A percentile compares a stretch with the other conserved stretches of the same genome.
Conservation (phyloP, 306 rosid species). For the Dalbergia cochinchinensis region DNA sequence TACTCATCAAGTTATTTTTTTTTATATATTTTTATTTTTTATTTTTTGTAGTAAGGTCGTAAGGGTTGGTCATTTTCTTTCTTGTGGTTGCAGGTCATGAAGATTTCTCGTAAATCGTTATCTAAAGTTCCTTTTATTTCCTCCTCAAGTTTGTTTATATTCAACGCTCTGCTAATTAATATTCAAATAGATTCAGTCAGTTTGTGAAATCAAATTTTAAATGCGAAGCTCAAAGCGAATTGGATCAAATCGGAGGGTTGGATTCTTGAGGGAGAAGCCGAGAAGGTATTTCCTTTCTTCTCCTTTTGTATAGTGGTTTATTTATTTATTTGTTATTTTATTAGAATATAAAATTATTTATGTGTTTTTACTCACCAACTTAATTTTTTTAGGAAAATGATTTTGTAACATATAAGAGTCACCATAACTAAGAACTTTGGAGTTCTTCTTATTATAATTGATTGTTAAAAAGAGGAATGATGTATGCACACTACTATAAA, state of each 20-base stretch:
- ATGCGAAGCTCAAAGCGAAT: conserved; percentile 17
- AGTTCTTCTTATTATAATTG: too few species aligned
- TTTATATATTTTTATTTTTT: too few species aligned
- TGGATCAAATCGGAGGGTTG: conserved; percentile 7
- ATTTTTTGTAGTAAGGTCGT: not conserved
- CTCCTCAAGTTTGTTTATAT: not conserved
- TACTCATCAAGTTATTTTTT: not conserved
- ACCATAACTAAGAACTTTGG: too few species aligned
- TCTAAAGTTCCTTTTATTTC: conserved; percentile 15
- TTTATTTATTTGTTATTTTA: conserved; percentile 16
- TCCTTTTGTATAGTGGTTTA: conserved; percentile 26
- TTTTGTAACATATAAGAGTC: too few species aligned
- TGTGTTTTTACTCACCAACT: not conserved
- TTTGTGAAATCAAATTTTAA: not conserved
- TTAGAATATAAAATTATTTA: not conserved
- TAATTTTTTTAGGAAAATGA: too few species aligned
- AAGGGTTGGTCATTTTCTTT: conserved; percentile 9
- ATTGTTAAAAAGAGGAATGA: too few species aligned
- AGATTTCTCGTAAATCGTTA: not conserved
- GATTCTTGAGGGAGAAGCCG: not conserved
- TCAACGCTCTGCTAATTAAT: not conserved
- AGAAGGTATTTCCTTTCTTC: not conserved
- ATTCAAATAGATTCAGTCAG: not conserved
- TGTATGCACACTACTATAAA: too few species aligned
- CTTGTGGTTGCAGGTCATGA: not conserved